A percentile compares a stretch with the other conserved stretches of the same genome.
phyloP scores from a whole-genome alignment of 768 basidiomycete species.

The Antrodiella citrinella region DNA sequence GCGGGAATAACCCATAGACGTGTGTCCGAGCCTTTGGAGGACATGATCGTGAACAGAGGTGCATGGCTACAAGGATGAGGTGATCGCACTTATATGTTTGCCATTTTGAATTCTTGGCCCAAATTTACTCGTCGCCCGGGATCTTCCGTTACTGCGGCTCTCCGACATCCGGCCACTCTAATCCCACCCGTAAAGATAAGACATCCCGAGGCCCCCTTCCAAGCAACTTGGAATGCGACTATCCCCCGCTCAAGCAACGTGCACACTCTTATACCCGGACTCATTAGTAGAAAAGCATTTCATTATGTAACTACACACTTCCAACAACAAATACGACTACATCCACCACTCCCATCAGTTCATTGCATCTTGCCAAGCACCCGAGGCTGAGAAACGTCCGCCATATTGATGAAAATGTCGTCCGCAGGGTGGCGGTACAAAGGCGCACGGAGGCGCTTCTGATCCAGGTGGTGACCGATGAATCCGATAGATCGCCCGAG shows the following conservation, averaged over 20 bases:
- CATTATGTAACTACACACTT: not conserved
- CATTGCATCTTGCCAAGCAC: constrained; percentile 45
- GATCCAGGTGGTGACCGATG: constrained; percentile 94
- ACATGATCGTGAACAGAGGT: constrained; percentile 3
- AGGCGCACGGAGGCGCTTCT: constrained; percentile 89
- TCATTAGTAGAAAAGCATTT: not conserved
- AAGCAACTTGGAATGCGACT: not conserved
- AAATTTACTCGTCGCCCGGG: not conserved
- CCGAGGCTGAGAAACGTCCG: constrained; percentile 74
- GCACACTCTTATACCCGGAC: not conserved
- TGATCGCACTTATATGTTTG: not conserved
- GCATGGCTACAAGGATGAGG: not conserved
- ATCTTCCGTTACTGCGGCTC: not conserved
- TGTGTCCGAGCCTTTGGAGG: too few relatives aligned
- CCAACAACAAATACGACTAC: not conserved
- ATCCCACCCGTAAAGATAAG: not conserved
- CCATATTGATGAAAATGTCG: constrained; percentile 95
- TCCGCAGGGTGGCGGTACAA: constrained; percentile 94
- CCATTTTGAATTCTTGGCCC: not conserved
- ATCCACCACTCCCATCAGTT: not conserved
- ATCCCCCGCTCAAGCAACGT: not conserved
- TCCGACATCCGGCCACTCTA: not conserved
- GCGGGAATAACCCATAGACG: constrained; percentile 17
- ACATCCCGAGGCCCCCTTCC: not conserved
- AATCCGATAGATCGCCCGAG: constrained; percentile 97